Percentiles rank a stretch among this genome's conserved stretches.
These are phyloP conservation scores for Fraxinus americana DNA, from an alignment of 257 asterid genomes.

Conservation along the genomic window DNA sequence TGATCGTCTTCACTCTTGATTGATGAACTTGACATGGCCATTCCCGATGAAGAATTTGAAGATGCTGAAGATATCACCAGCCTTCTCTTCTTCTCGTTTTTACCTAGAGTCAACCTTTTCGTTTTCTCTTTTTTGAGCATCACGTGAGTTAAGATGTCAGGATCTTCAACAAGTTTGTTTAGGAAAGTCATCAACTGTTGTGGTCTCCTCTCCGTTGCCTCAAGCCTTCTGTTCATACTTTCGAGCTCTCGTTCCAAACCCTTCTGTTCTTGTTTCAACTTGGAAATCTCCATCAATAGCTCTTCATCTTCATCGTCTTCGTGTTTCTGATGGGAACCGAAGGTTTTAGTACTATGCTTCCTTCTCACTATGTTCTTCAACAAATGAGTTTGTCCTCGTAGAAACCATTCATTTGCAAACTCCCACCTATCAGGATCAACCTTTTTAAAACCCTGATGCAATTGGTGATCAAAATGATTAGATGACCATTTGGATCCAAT, in stretches of 20 bases:
- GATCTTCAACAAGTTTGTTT: constrained; percentile 70
- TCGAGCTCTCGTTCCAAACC: constrained; percentile 58
- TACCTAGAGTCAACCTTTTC: constrained; percentile 13
- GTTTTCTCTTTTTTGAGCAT: constrained; percentile 53
- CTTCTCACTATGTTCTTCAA: constrained; percentile 65
- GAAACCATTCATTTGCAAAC: constrained; percentile 88
- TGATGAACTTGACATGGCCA: constrained; percentile 38
- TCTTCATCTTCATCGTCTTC: constrained; percentile 50
- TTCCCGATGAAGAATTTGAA: constrained; percentile 49
- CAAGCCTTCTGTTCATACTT: constrained; percentile 71
- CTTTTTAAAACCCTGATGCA: constrained; percentile 72
- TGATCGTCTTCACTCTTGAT: constrained; percentile 63
- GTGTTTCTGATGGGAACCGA: neutral
- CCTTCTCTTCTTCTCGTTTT: constrained; percentile 52
- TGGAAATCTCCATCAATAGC: constrained; percentile 37
- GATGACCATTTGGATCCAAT: too few relatives aligned
- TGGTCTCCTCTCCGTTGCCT: constrained; percentile 89
- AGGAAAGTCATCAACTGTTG: constrained; percentile 85
- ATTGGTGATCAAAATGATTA: constrained; percentile 1
- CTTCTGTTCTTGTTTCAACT: constrained; percentile 66
- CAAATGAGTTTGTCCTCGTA: constrained; percentile 71
- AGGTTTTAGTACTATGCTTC: constrained; percentile 36
- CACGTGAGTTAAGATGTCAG: constrained; percentile 62
- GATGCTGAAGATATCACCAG: constrained; percentile 37
- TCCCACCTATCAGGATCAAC: constrained; percentile 93